phyloP scores from a whole-genome alignment of 257 asterid species.

The Eustoma russellianum region DNA sequence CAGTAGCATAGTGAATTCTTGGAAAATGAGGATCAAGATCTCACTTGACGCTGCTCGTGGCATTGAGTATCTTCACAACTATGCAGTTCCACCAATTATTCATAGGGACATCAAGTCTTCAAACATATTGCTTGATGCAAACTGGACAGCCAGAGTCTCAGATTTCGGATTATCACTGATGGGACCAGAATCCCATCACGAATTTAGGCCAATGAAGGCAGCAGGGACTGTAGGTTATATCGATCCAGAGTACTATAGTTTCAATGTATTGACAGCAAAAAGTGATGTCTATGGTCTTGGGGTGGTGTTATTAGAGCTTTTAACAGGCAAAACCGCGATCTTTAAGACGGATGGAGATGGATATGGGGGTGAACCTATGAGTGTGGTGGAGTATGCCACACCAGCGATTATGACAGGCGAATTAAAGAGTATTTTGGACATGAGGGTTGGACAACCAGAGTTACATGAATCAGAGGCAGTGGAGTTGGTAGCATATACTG shows the following conservation, averaged over 20 bases:
- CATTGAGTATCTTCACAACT: slow-evolving; percentile 71
- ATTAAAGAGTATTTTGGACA: slow-evolving; percentile 37
- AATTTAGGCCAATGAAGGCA: slow-evolving; percentile 41
- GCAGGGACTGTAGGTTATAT: slow-evolving; percentile 86
- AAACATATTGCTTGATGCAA: slow-evolving; percentile 57
- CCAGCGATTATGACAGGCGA: slow-evolving; percentile 59
- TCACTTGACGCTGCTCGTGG: slow-evolving; percentile 80
- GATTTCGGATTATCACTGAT: slow-evolving; percentile 74
- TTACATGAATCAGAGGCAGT: slow-evolving; percentile 59
- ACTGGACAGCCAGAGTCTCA: slow-evolving; percentile 66
- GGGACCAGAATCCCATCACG: slow-evolving; percentile 44
- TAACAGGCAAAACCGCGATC: slow-evolving; percentile 71
- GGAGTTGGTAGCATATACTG: slow-evolving; percentile 76
- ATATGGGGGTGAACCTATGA: slow-evolving; percentile 34
- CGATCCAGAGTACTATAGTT: slow-evolving; percentile 70
- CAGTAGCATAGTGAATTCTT: slow-evolving; percentile 51
- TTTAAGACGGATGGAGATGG: slow-evolving; percentile 35
- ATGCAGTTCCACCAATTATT: slow-evolving; percentile 80
- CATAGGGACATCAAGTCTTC: slow-evolving; percentile 89
- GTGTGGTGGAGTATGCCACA: slow-evolving; percentile 64
- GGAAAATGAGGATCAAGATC: slow-evolving; percentile 74
- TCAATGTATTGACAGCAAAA: slow-evolving; percentile 67
- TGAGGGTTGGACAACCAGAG: slow-evolving; percentile 49
- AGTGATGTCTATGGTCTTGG: slow-evolving; percentile 88
- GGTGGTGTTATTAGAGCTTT: slow-evolving; percentile 55